phyloP scores from a whole-genome alignment of 495 filamentous ascomycete species.

The Evernia prunastri region DNA sequence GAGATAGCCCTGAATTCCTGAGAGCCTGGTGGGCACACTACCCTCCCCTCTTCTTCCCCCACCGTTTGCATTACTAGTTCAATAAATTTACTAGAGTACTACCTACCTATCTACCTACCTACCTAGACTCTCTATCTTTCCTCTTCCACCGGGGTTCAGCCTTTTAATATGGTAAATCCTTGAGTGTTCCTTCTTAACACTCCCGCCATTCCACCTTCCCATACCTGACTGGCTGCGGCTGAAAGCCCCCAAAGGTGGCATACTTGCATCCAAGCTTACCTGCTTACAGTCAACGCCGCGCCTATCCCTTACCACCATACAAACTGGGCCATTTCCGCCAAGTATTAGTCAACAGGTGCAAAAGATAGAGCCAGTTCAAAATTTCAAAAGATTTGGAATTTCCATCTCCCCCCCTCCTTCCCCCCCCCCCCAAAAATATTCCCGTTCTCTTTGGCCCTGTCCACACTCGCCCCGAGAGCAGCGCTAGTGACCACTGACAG shows the following conservation, averaged over 20 bases:
- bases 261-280: slow-evolving; percentile 1
- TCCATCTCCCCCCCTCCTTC: too few species aligned
- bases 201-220: not conserved
- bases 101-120: too few species aligned
- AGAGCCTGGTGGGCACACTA: not conserved
- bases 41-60: too few species aligned
- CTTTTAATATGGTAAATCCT: too few species aligned
- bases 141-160: too few species aligned
- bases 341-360: not conserved
- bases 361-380: not conserved
- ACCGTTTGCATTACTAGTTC: not conserved
- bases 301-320: not conserved
- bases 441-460: not conserved
- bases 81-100: too few species aligned
- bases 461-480: not conserved
- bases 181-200: not conserved
- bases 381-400: not conserved
- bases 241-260: slow-evolving; percentile 1
- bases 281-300: not conserved
- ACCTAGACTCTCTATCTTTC: not conserved
- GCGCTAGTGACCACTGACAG: not conserved
- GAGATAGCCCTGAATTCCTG: not conserved
- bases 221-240: slow-evolving; percentile 7
- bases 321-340: not conserved
- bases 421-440: too few species aligned